Conservation (phyloP, 257 asterid genomes). For the Eustoma russellianum region DNA sequence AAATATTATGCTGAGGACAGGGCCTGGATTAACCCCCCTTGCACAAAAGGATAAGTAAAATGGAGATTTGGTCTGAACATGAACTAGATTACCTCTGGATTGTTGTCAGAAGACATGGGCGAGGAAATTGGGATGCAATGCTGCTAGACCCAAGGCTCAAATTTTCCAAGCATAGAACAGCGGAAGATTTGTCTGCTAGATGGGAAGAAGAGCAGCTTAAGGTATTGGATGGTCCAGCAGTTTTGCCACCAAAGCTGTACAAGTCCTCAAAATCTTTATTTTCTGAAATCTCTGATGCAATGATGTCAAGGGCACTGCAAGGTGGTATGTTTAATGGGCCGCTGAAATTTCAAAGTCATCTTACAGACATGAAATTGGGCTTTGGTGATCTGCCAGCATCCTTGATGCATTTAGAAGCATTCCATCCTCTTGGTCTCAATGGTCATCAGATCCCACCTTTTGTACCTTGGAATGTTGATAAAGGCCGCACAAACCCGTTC, state of each 20-base stretch:
- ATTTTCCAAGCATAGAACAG: constrained; percentile 67
- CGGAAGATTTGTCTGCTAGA: constrained; percentile 59
- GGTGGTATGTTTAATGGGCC: constrained; percentile 46
- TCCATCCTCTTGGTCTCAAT: constrained; percentile 21
- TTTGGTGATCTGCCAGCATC: constrained; percentile 47
- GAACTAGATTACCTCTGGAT: constrained; percentile 97
- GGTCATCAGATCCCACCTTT: constrained; percentile 22
- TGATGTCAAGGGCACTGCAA: constrained; percentile 59
- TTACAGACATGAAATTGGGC: constrained; percentile 86
- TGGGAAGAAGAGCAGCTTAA: constrained; percentile 93
- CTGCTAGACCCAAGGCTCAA: constrained; percentile 67
- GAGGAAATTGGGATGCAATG: constrained; percentile 93
- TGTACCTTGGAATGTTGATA: constrained; percentile 38
- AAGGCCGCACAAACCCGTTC: constrained; percentile 37
- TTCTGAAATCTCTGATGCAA: constrained; percentile 68
- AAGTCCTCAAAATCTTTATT: constrained; percentile 33
- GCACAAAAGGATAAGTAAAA: constrained; percentile 33
- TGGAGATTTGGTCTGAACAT: constrained; percentile 85
- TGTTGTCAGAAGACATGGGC: constrained; percentile 89
- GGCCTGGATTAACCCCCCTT: constrained; percentile 50
- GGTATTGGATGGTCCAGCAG: constrained; percentile 57
- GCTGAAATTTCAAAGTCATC: constrained; percentile 45
- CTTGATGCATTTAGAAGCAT: constrained; percentile 32
- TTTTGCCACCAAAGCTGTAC: constrained; percentile 36
- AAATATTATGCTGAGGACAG: constrained; percentile 66